Conservation (phyloP, 2,329 filamentous ascomycete species). For the Aspergillus neoniger region DNA sequence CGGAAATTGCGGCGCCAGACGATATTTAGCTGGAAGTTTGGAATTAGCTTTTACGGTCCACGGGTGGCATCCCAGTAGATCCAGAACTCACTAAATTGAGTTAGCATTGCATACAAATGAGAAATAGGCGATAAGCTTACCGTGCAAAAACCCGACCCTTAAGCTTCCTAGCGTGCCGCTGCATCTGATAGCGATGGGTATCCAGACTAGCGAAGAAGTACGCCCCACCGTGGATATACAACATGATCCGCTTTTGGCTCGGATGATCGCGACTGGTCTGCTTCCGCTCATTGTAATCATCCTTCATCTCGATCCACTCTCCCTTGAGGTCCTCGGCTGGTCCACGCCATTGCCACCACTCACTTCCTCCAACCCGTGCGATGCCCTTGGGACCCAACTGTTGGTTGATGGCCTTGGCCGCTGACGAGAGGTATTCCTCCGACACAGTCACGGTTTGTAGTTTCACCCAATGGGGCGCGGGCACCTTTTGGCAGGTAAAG, state of each 20-base stretch:
- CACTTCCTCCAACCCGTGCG: constrained; percentile 72
- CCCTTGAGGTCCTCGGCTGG: constrained; percentile 69
- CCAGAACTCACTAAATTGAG: constrained; percentile 23
- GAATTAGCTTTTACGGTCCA: constrained; percentile 18
- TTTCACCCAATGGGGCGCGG: constrained; percentile 83
- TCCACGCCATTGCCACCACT: constrained; percentile 86
- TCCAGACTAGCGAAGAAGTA: constrained; percentile 97
- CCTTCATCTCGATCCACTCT: constrained; percentile 96
- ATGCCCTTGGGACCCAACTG: constrained; percentile 80
- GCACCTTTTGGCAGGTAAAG: constrained; percentile 91
- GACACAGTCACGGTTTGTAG: constrained; percentile 70
- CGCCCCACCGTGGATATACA: constrained; percentile 91
- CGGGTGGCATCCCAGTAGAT: neutral
- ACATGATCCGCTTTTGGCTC: constrained; percentile 72
- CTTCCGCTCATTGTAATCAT: constrained; percentile 73
- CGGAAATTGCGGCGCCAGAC: constrained; percentile 88
- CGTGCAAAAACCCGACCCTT: constrained; percentile 84
- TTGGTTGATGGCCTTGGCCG: constrained; percentile 67
- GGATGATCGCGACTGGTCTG: constrained; percentile 50
- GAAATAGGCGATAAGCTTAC: constrained; percentile 30
- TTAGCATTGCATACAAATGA: constrained; percentile 19
- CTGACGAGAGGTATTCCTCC: constrained; percentile 61
- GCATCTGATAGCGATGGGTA: constrained; percentile 97
- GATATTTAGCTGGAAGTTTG: constrained; percentile 62
- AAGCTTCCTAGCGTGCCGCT: constrained; percentile 90